Evolutionary conservation across 495 filamentous ascomycete species (phyloP).

Genomic region (Astrothelium subdiscretum): DNA sequence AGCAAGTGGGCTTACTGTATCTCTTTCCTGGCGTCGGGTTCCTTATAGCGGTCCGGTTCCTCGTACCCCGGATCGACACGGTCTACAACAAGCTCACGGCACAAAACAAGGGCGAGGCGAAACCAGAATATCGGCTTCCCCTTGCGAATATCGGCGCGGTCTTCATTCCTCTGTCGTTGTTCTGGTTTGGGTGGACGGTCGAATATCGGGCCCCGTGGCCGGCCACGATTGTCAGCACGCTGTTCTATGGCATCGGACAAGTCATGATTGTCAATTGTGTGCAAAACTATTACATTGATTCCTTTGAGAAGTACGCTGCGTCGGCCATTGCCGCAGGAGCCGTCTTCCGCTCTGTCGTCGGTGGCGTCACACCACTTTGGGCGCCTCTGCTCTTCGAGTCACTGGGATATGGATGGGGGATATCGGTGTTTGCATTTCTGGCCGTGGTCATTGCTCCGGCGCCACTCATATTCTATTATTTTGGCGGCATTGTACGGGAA

Average conservation of each 20-base stretch:
- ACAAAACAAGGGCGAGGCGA: slow-evolving; percentile 29
- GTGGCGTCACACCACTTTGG: slow-evolving; percentile 25
- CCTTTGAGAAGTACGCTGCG: slow-evolving; percentile 25
- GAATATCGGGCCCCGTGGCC: slow-evolving; percentile 18
- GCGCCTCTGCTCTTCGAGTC: slow-evolving; percentile 24
- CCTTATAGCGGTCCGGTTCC: slow-evolving; percentile 28
- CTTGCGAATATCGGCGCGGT: slow-evolving; percentile 18
- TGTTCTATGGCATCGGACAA: slow-evolving; percentile 41
- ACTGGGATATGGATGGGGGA: slow-evolving; percentile 27
- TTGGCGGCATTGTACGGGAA: slow-evolving; percentile 13
- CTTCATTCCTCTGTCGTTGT: slow-evolving; percentile 16
- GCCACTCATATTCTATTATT: slow-evolving; percentile 22
- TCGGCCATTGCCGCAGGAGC: slow-evolving; percentile 29
- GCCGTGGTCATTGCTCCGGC: slow-evolving; percentile 20
- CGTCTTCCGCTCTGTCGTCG: slow-evolving; percentile 22
- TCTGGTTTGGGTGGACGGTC: slow-evolving; percentile 25
- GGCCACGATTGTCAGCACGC: slow-evolving; percentile 16
- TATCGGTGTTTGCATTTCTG: slow-evolving; percentile 22
- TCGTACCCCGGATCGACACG: slow-evolving; percentile 31
- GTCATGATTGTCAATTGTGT: slow-evolving; percentile 44
- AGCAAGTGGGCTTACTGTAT: slow-evolving; percentile 21
- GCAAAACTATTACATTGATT: slow-evolving; percentile 28
- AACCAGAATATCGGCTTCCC: slow-evolving; percentile 21
- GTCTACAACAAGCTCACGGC: slow-evolving; percentile 25
- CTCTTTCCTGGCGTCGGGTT: slow-evolving; percentile 24